phyloP scores from a whole-genome alignment of 805 yeast species.

The Candida parachauliodes region DNA sequence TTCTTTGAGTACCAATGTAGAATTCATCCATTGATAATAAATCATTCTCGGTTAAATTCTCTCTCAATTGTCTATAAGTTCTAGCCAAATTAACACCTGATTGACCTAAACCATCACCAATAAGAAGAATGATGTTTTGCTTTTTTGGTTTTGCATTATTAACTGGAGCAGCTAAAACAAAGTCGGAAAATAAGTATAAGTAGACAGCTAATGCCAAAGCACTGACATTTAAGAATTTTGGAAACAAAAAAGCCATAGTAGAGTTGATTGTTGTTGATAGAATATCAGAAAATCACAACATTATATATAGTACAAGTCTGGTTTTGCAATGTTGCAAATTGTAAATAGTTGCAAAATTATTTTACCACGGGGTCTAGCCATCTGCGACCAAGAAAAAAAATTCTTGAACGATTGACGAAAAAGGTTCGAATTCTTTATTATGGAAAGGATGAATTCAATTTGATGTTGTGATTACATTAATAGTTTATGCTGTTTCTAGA shows the following conservation, averaged over 20 bases:
- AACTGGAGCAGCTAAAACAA: constrained; percentile 9
- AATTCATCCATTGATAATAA: constrained; percentile 60
- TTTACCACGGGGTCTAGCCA: background rate
- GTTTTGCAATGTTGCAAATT: background rate
- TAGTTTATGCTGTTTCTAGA: no score
- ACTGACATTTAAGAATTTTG: constrained; percentile 6
- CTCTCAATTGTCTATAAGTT: constrained; percentile 61
- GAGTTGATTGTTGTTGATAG: background rate
- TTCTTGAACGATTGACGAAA: no score
- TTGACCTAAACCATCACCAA: constrained; percentile 94
- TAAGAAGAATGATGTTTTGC: constrained; percentile 79
- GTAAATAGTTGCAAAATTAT: constrained; percentile 1
- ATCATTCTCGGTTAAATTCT: constrained; percentile 51
- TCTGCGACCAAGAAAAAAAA: constrained; percentile 2
- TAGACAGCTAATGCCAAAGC: constrained; percentile 7
- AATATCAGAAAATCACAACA: no score
- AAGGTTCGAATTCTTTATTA: no score
- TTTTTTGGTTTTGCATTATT: constrained; percentile 27
- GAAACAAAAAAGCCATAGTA: constrained; percentile 8
- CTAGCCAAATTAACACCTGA: constrained; percentile 78
- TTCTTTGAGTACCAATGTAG: constrained; percentile 78
- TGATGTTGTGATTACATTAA: no score
- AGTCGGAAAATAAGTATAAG: constrained; percentile 7
- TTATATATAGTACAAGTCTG: no score
- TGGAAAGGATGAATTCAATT: no score